These are phyloP conservation scores for Geotrichum cucujoidarum DNA, from an alignment of 1,139 yeast genomes.

Conservation along the genomic window DNA sequence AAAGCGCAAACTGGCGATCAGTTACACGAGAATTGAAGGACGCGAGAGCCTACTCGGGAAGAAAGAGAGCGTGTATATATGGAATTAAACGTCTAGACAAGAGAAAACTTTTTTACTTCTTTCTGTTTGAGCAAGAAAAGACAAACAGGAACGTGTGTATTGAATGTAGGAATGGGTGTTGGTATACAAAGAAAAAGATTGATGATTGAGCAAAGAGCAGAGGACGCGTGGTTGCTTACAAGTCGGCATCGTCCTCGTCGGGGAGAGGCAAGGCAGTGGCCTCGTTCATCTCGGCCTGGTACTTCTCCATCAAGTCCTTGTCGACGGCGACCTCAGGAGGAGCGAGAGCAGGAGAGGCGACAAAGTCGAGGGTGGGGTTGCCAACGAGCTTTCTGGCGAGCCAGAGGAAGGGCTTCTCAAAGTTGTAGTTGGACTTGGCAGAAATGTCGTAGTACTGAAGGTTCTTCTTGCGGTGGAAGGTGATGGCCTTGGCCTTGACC, in stretches of 20 bases:
- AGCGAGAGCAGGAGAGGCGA: constrained; percentile 98
- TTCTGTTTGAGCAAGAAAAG: too few relatives aligned
- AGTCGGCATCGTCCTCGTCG: constrained; percentile 99
- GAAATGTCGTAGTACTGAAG: constrained; percentile 98
- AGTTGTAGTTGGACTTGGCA: constrained; percentile 98
- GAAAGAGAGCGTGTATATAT: too few relatives aligned
- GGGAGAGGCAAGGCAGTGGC: constrained; percentile 99
- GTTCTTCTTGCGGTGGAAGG: constrained; percentile 99
- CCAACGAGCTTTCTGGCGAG: constrained; percentile 99
- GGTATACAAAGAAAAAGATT: too few relatives aligned
- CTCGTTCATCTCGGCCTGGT: constrained; percentile 98
- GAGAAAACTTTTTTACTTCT: too few relatives aligned
- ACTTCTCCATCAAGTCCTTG: constrained; percentile 91
- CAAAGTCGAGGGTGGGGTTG: constrained; percentile 96
- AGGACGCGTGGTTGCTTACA: too few relatives aligned
- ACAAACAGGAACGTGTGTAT: too few relatives aligned
- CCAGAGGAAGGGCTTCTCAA: constrained; percentile 99
- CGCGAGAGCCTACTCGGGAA: too few relatives aligned
- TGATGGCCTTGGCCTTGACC: constrained; percentile 98
- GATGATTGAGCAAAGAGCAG: too few relatives aligned
- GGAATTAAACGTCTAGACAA: too few relatives aligned
- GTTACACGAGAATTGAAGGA: too few relatives aligned
- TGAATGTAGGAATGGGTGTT: too few relatives aligned
- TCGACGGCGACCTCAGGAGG: constrained; percentile 99
- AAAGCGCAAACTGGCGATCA: too few relatives aligned